Evolutionary conservation across 2,329 filamentous ascomycete species (phyloP).

Genomic region (Fusarium sp.): DNA sequence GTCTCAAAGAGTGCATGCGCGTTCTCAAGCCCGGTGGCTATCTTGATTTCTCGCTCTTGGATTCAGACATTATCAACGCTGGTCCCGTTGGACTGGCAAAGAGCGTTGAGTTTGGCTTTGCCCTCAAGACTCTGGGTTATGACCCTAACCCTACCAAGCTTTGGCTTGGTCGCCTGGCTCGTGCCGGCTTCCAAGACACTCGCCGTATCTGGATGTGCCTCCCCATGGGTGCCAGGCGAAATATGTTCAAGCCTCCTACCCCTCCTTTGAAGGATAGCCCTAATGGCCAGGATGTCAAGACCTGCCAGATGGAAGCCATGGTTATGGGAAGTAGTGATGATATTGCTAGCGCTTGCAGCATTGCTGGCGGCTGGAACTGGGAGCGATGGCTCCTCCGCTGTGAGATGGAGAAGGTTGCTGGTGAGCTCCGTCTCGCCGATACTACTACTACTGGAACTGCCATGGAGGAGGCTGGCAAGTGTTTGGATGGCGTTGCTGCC

Average conservation of each 20-base stretch:
- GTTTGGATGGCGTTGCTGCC: constrained; percentile 67
- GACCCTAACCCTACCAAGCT: constrained; percentile 84
- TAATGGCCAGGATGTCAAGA: constrained; percentile 53
- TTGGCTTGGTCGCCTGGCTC: constrained; percentile 78
- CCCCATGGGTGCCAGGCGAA: constrained; percentile 72
- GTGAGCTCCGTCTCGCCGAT: constrained; percentile 67
- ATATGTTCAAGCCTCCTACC: constrained; percentile 43
- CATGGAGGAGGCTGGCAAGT: constrained; percentile 66
- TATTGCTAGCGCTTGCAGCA: constrained; percentile 78
- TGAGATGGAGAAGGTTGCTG: constrained; percentile 81
- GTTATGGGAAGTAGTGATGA: constrained; percentile 74
- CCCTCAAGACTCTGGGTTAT: constrained; percentile 88
- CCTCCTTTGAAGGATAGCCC: constrained; percentile 49
- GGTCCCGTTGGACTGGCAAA: constrained; percentile 82
- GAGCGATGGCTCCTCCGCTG: constrained; percentile 94
- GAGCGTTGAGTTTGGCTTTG: constrained; percentile 91
- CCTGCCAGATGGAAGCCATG: constrained; percentile 68
- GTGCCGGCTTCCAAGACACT: constrained; percentile 80
- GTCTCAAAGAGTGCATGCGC: constrained; percentile 85
- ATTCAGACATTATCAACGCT: constrained; percentile 88
- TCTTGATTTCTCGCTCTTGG: constrained; percentile 88
- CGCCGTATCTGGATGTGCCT: constrained; percentile 90
- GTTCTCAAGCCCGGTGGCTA: constrained; percentile 93
- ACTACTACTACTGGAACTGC: constrained; percentile 61
- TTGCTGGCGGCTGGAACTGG: constrained; percentile 91